phyloP scores from a whole-genome alignment of 805 yeast species.

The Crinitomyces ghanaensis region DNA sequence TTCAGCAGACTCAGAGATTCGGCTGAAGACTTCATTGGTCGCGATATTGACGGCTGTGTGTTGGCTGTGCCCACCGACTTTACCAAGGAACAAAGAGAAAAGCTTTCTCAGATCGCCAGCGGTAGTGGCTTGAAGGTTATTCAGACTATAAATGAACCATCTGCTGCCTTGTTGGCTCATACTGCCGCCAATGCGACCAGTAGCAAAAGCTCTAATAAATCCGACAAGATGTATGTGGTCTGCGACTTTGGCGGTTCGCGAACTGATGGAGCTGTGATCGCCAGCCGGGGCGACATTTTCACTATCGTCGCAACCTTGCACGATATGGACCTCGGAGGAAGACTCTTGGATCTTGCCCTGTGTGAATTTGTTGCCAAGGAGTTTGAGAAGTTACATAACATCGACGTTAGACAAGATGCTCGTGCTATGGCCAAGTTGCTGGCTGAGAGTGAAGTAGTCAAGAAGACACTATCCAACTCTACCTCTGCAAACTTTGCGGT shows the following conservation, averaged over 20 bases:
- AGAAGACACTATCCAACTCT: slow-evolving; percentile 87
- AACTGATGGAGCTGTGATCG: slow-evolving; percentile 88
- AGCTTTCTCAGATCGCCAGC: slow-evolving; percentile 47
- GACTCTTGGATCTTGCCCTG: slow-evolving; percentile 66
- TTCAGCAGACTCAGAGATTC: slow-evolving; percentile 70
- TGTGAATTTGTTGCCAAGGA: slow-evolving; percentile 83
- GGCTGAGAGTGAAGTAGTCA: slow-evolving; percentile 71
- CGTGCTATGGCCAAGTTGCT: slow-evolving; percentile 83
- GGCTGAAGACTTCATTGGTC: slow-evolving; percentile 88
- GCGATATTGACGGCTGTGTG: slow-evolving; percentile 67
- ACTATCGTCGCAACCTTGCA: slow-evolving; percentile 82
- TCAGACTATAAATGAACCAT: slow-evolving; percentile 86
- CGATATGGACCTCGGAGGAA: slow-evolving; percentile 78
- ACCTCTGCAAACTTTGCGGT: slow-evolving; percentile 82
- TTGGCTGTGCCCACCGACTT: slow-evolving; percentile 86
- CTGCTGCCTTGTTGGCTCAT: slow-evolving; percentile 83
- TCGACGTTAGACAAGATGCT: slow-evolving; percentile 68
- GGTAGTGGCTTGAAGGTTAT: slow-evolving; percentile 68
- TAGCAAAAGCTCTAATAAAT: slow-evolving; percentile 17
- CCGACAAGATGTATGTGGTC: slow-evolving; percentile 76
- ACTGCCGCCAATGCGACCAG: slow-evolving; percentile 35
- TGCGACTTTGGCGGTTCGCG: slow-evolving; percentile 96
- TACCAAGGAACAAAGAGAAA: slow-evolving; percentile 57
- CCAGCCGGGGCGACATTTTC: slow-evolving; percentile 88
- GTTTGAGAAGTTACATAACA: slow-evolving; percentile 76